Percentiles rank a stretch among this genome's conserved stretches.
Conservation (phyloP, 2,329 filamentous ascomycete genomes). For the Ophiostoma angusticollis region DNA sequence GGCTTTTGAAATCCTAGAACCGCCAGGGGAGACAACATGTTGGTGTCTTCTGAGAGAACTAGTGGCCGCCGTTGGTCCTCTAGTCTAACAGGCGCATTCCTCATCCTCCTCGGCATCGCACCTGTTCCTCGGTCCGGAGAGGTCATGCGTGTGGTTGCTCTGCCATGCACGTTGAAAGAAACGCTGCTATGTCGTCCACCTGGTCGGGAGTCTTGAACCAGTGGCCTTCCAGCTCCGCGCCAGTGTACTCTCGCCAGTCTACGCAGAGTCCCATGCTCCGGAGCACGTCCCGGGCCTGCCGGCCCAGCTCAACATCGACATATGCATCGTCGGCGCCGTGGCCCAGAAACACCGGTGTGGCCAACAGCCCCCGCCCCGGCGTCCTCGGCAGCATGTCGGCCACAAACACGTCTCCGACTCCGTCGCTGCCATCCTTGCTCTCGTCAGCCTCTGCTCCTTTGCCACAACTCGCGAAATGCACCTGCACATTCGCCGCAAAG, state of each 20-base stretch:
- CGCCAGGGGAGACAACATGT: too few relatives aligned
- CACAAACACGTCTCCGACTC: neutral
- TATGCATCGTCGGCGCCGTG: constrained; percentile 10
- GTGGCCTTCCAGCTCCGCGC: constrained; percentile 8
- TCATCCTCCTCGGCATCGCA: too few relatives aligned
- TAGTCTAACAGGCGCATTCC: too few relatives aligned
- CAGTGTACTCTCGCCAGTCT: constrained; percentile 7
- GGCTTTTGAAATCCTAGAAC: too few relatives aligned
- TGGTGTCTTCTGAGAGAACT: too few relatives aligned
- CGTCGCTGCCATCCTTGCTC: neutral
- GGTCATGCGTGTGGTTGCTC: too few relatives aligned
- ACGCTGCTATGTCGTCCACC: constrained; percentile 4
- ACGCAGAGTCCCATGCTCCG: constrained; percentile 1
- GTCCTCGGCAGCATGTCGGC: neutral
- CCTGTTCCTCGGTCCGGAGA: too few relatives aligned
- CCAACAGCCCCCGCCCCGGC: too few relatives aligned
- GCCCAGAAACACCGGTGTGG: constrained; percentile 7
- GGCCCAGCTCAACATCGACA: constrained; percentile 6
- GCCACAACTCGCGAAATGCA: neutral
- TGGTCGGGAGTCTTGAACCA: constrained; percentile 11
- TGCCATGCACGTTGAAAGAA: too few relatives aligned
- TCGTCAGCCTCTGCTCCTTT: neutral
- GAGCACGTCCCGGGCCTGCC: neutral
- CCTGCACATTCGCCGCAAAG: constrained; percentile 1
- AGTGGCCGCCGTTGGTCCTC: too few relatives aligned